Percentiles rank a stretch among this genome's conserved stretches.
Conservation (phyloP, 768 basidiomycete species). For the Suillus weaverae region DNA sequence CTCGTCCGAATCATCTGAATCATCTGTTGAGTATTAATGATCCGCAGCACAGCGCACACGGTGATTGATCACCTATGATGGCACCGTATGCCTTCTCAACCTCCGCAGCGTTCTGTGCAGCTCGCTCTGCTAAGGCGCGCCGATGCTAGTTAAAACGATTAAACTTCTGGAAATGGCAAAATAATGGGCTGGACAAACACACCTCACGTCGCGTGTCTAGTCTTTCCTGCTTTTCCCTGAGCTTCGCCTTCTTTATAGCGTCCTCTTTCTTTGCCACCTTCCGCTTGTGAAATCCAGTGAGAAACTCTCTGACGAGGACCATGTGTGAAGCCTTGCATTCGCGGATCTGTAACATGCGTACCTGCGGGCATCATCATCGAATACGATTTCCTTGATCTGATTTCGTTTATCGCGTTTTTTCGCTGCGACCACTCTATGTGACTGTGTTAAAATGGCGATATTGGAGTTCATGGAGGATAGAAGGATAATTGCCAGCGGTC, state of each 20-base stretch:
- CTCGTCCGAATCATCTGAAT: slow-evolving; percentile 40
- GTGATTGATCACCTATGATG: slow-evolving; percentile 38
- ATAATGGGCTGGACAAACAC: slow-evolving; percentile 21
- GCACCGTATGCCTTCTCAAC: slow-evolving; percentile 76
- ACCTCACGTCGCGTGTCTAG: slow-evolving; percentile 80
- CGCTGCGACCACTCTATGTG: slow-evolving; percentile 60
- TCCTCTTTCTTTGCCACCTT: slow-evolving; percentile 83
- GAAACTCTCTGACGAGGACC: slow-evolving; percentile 62
- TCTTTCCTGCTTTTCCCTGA: slow-evolving; percentile 75
- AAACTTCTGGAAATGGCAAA: slow-evolving; percentile 17
- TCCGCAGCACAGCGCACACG: slow-evolving; percentile 3
- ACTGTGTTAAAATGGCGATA: slow-evolving; percentile 57
- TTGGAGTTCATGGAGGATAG: slow-evolving; percentile 40
- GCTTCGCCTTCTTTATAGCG: slow-evolving; percentile 68
- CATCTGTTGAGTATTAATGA: slow-evolving; percentile 18
- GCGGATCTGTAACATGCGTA: slow-evolving; percentile 30
- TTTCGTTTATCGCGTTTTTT: slow-evolving; percentile 65
- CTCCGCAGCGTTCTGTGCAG: slow-evolving; percentile 70
- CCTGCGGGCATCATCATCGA: slow-evolving; percentile 86
- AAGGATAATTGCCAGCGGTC: slow-evolving; percentile 14
- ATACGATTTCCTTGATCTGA: slow-evolving; percentile 79
- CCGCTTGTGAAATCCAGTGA: slow-evolving; percentile 93
- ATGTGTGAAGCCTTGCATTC: background rate
- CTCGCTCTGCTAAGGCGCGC: slow-evolving; percentile 73
- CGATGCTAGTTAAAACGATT: slow-evolving; percentile 56